Percentiles rank a stretch among this genome's conserved stretches.
Evolutionary conservation across 2,329 filamentous ascomycete species (phyloP).

Genomic region (Curvularia lunata): DNA sequence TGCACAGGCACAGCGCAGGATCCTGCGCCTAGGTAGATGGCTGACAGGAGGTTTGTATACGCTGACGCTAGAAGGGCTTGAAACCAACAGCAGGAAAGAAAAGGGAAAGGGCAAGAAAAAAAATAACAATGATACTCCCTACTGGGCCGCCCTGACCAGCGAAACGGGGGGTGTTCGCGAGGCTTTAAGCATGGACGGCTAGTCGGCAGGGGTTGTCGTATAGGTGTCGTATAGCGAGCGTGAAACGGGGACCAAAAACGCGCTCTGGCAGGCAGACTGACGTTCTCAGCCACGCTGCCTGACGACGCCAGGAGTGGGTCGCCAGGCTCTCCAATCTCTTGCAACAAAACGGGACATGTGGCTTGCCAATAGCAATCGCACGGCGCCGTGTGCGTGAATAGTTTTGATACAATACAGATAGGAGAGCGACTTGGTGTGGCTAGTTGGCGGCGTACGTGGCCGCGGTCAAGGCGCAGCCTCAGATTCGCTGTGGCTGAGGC

Average conservation of each 20-base stretch:
- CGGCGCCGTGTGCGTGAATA: background rate
- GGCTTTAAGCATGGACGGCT: slow-evolving; percentile 2
- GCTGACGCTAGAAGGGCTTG: slow-evolving; percentile 32
- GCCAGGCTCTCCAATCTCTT: slow-evolving; percentile 15
- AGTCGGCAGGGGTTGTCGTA: slow-evolving; percentile 1
- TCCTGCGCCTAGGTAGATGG: slow-evolving; percentile 2
- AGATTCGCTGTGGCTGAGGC: slow-evolving; percentile 9
- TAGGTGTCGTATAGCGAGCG: slow-evolving; percentile 11
- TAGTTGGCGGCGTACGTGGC: slow-evolving; percentile 17
- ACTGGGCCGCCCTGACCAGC: background rate
- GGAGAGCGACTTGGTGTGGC: slow-evolving; percentile 1
- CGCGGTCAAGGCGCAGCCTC: background rate
- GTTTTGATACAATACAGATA: background rate
- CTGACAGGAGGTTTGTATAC: slow-evolving; percentile 27
- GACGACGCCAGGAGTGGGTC: slow-evolving; percentile 32
- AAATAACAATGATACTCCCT: background rate
- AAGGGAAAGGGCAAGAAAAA: background rate
- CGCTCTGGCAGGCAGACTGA: slow-evolving; percentile 34
- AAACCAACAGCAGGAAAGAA: slow-evolving; percentile 3
- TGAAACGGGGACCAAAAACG: slow-evolving; percentile 18
- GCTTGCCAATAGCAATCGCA: slow-evolving; percentile 9
- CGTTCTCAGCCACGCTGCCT: slow-evolving; percentile 39
- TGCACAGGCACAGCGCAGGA: background rate
- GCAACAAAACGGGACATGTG: slow-evolving; percentile 10
- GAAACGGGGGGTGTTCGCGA: background rate